phyloP scores from a whole-genome alignment of 371 early-diverging fungal genomes.

The Apophysomyces sp. region DNA sequence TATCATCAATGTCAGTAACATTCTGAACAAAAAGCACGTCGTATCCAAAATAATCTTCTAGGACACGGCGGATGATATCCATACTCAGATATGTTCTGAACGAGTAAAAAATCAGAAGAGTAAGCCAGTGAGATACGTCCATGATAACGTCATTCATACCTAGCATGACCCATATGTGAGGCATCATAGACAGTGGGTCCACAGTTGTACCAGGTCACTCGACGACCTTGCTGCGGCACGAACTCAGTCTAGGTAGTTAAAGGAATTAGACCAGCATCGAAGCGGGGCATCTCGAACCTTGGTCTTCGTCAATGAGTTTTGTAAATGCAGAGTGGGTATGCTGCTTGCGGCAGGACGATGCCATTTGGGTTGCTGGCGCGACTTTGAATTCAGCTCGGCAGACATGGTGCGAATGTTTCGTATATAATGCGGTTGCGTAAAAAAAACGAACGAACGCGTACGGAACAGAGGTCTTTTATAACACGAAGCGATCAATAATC shows the following conservation, averaged over 20 bases:
- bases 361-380: constrained; percentile 32
- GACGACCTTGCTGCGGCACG: constrained; percentile 75
- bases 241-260: constrained; percentile 77
- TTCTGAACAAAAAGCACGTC: constrained; percentile 98
- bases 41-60: constrained; percentile 97
- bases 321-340: constrained; percentile 57
- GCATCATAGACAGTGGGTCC: constrained; percentile 99
- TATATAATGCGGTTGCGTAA: background rate
- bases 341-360: constrained; percentile 13
- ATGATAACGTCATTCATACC: constrained; percentile 25
- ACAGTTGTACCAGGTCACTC: constrained; percentile 96
- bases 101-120: background rate
- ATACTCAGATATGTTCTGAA: constrained; percentile 91
- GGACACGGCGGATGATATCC: constrained; percentile 95
- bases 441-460: background rate
- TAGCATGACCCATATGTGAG: constrained; percentile 98
- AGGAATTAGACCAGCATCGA: background rate
- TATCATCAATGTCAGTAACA: constrained; percentile 99
- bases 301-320: constrained; percentile 78
- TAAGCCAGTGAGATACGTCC: background rate
- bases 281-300: constrained; percentile 46
- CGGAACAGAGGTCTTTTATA: background rate
- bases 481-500: background rate
- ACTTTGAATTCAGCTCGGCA: background rate
- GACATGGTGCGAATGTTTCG: constrained; percentile 6